Conservation (phyloP, 225 moss, liverwort and hornwort species). For the Pseudoscleropodium purum region DNA sequence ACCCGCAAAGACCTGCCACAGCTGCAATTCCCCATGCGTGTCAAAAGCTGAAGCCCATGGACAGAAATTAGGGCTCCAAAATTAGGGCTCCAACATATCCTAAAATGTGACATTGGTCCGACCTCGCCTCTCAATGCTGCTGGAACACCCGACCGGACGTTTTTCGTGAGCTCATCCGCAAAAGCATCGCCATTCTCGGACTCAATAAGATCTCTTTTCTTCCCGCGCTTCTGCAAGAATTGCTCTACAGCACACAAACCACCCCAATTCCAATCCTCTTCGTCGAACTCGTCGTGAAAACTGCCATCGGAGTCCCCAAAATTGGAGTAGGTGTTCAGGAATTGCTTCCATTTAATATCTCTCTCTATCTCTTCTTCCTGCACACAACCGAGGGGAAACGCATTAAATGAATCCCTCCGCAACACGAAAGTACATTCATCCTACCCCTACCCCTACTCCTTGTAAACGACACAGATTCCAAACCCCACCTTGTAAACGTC, state of each 20-base stretch:
- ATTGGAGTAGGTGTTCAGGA: slow-evolving; percentile 26
- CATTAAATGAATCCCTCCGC: background rate
- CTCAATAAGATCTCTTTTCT: slow-evolving; percentile 9
- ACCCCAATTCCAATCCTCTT: slow-evolving; percentile 41
- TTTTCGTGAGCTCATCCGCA: slow-evolving; percentile 30
- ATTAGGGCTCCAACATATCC: background rate
- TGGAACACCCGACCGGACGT: slow-evolving; percentile 37
- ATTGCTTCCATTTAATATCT: slow-evolving; percentile 71
- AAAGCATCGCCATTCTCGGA: slow-evolving; percentile 6
- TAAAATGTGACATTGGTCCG: background rate
- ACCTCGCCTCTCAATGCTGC: slow-evolving; percentile 42
- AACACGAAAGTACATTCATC: background rate
- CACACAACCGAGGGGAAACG: background rate
- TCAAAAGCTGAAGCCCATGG: background rate
- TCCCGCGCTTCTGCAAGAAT: slow-evolving; percentile 6
- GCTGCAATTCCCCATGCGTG: background rate
- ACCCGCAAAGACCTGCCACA: slow-evolving; percentile 52
- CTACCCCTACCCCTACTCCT: background rate
- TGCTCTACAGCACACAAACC: slow-evolving; percentile 58
- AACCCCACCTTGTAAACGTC: slow-evolving; percentile 22
- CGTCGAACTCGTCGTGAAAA: background rate
- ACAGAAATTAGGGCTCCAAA: background rate
- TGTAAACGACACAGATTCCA: background rate
- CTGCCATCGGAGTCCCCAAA: background rate
- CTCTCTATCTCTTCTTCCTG: slow-evolving; percentile 72